Conservation (phyloP, 305 asterid genomes). For the Rubia peregrina region DNA sequence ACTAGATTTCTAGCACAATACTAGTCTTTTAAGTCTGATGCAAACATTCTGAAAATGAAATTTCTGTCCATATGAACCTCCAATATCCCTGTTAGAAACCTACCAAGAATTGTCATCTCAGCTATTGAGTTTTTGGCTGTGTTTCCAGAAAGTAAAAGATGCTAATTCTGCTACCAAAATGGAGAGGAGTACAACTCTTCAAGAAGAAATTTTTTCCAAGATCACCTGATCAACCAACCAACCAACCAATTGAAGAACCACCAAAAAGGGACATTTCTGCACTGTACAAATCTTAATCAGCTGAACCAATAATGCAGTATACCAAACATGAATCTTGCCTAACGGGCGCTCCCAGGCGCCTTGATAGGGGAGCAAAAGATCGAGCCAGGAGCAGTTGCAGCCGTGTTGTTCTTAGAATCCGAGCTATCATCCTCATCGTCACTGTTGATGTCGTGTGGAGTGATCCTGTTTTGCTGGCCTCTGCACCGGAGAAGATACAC, state of each 20-base stretch:
- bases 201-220: neutral
- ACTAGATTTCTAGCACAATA: neutral
- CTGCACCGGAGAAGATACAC: conserved; percentile 62
- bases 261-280: conserved; percentile 15
- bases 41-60: neutral
- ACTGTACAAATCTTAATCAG: conserved; percentile 28
- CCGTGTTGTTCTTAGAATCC: conserved; percentile 20
- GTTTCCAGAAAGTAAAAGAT: neutral
- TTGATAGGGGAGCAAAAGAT: conserved; percentile 72
- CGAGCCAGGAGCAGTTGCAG: conserved; percentile 42
- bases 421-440: conserved; percentile 59
- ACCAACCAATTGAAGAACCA: neutral
- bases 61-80: neutral
- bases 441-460: conserved; percentile 40
- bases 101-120: neutral
- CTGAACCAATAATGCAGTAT: conserved; percentile 24
- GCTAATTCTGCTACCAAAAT: neutral
- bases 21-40: neutral
- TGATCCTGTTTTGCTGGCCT: conserved; percentile 55
- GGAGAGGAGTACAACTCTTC: neutral
- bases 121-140: neutral
- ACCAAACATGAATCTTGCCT: conserved; percentile 25
- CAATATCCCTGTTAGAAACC: neutral
- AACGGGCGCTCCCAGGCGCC: conserved; percentile 22
- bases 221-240: neutral